Evolutionary conservation across 176 grass and related monocot genomes (phyloP), one percentile per base, ranked within the genome.

Genomic region (Oryza nivara): DNA sequence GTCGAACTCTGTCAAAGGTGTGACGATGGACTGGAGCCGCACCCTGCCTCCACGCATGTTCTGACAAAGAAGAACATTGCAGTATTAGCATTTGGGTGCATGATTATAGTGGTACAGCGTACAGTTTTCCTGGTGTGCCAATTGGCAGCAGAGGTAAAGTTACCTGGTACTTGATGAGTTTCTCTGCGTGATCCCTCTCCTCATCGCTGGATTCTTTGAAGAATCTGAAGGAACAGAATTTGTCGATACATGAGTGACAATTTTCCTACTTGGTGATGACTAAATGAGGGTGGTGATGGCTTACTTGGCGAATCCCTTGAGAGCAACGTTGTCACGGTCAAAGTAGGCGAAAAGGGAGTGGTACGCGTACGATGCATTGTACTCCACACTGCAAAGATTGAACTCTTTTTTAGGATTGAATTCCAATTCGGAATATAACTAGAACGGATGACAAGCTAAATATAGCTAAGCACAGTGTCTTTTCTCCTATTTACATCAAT

Each of bases 261-360:
- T 52, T 28, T 4, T 28, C 47, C 47, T 65, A 14, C 40, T 6
- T 22, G 56, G 26, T 26, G 38, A 80, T 23, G 54, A 10, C 10
- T 3, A 46, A 46, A 46, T 10, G 23, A 47, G 4, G 34, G 8
- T 19, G 0, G 35, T 0, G n/a, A 9, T 40, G 38, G 47, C 87
- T 86, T 85, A 95, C 96, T 95, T 95, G 70, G 96, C 91, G 38
- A 98, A 78, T 7, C 96, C 96, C 80, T 84, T 95, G 54, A 98
- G 89, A 3, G 96, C 91, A 4, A 98, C 92, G 68, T 98, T 92
- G 73, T 98, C 96, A 0, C 96, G 92, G 45, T 95, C 96, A 0
- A 98, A 98, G 83, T 95, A 98, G 35, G 93, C 93, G 68, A 95
- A 98, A 48, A 98, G 86, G 34, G 96, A 87, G 86, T 98, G 96